Conservation (phyloP, 1,139 yeast species). For the Hansenula anomala region DNA sequence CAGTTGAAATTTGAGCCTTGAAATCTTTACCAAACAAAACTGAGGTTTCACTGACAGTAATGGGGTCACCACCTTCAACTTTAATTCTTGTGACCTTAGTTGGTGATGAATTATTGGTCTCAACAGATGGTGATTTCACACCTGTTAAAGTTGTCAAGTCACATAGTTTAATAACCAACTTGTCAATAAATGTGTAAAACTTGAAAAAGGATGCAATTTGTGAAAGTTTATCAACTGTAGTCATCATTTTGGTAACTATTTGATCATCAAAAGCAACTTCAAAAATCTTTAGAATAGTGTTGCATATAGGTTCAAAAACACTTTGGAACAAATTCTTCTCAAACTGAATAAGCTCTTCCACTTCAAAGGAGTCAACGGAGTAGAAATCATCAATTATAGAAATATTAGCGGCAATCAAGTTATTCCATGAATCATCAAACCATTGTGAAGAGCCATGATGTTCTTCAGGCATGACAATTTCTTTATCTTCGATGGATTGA, state of each 20-base stretch:
- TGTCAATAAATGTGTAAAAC: conserved; percentile 55
- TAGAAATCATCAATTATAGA: conserved; percentile 26
- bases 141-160: conserved; percentile 52
- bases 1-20: conserved; percentile 86
- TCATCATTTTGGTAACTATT: conserved; percentile 78
- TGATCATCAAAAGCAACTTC: conserved; percentile 89
- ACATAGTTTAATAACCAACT: conserved; percentile 57
- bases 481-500: conserved; percentile 74
- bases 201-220: conserved; percentile 65
- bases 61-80: conserved; percentile 35
- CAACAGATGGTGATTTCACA: not conserved
- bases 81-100: conserved; percentile 20
- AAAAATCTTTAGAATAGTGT: conserved; percentile 71
- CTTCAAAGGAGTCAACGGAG: conserved; percentile 22
- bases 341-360: conserved; percentile 37
- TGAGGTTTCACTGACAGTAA: conserved; percentile 76
- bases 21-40: conserved; percentile 86
- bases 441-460: conserved; percentile 81
- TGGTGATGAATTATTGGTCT: not conserved
- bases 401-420: conserved; percentile 53
- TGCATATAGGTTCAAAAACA: conserved; percentile 61
- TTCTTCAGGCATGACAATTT: conserved; percentile 97
- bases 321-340: conserved; percentile 44
- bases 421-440: conserved; percentile 94
- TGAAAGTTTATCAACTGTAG: conserved; percentile 83